Percentiles rank a stretch among this genome's conserved stretches.
Conservation (phyloP, 805 yeast species). For the Pichia nanzhaoensis region DNA sequence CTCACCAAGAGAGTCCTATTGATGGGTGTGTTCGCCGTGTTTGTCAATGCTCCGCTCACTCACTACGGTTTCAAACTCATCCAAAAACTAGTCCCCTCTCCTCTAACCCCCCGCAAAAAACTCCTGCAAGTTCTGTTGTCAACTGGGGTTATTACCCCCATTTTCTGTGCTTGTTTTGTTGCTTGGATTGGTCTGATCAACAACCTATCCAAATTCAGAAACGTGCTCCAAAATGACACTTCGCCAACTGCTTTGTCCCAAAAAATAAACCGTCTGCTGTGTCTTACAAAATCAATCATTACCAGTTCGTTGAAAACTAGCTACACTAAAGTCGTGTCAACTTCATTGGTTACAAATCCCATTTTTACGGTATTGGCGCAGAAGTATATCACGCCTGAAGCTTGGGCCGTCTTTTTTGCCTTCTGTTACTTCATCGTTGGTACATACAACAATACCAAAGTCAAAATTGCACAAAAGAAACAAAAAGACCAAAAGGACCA, state of each 20-base stretch:
- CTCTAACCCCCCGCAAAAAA: constrained; percentile 34
- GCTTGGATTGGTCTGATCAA: constrained; percentile 49
- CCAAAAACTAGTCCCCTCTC: constrained; percentile 40
- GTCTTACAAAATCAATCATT: constrained; percentile 16
- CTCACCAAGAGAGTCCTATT: constrained; percentile 41
- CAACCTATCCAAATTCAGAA: constrained; percentile 9
- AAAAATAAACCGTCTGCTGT: neutral
- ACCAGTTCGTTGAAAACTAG: constrained; percentile 35
- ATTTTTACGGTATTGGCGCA: constrained; percentile 50
- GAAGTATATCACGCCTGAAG: constrained; percentile 46
- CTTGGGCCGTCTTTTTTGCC: constrained; percentile 61
- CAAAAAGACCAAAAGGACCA: constrained; percentile 5
- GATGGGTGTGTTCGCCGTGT: constrained; percentile 50
- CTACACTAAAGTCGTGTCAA: constrained; percentile 39
- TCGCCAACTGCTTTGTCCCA: neutral
- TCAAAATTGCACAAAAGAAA: constrained; percentile 30
- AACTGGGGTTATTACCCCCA: constrained; percentile 50
- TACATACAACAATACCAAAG: constrained; percentile 51
- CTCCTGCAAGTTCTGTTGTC: constrained; percentile 45
- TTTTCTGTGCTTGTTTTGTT: constrained; percentile 41
- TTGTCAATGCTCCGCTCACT: constrained; percentile 50
- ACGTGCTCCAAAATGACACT: constrained; percentile 1
- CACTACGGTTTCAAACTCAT: constrained; percentile 47
- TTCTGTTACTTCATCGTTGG: constrained; percentile 53
- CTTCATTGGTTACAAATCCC: constrained; percentile 50